These are phyloP conservation scores for Saururus chinensis DNA, from an alignment of 164 flowering plant genomes.

Conservation along the genomic window DNA sequence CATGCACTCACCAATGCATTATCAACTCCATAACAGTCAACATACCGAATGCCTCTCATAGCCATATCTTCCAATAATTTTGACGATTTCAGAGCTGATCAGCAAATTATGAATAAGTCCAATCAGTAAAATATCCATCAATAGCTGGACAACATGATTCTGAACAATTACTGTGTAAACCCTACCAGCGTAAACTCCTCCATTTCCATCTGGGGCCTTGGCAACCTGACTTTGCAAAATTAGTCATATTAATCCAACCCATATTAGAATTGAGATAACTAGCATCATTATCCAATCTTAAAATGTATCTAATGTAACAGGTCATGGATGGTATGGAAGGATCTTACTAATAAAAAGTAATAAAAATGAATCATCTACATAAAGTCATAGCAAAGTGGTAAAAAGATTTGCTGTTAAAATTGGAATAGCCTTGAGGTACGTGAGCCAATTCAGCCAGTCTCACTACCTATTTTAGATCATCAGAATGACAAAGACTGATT, in stretches of 20 bases:
- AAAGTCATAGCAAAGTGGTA: too few species aligned
- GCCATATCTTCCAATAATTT: conserved; percentile 91
- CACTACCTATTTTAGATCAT: background rate
- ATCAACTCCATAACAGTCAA: conserved; percentile 97
- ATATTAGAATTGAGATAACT: too few species aligned
- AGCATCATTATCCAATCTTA: too few species aligned
- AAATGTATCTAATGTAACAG: too few species aligned
- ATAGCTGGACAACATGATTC: background rate
- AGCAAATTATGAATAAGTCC: conserved; percentile 1
- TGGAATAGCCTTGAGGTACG: too few species aligned
- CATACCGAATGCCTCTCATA: conserved; percentile 61
- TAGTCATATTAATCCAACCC: background rate
- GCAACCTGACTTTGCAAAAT: conserved; percentile 61
- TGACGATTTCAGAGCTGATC: conserved; percentile 70
- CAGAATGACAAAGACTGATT: background rate
- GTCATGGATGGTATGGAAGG: too few species aligned
- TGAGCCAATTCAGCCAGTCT: too few species aligned
- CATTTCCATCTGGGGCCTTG: conserved; percentile 98
- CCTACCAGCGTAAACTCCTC: conserved; percentile 92
- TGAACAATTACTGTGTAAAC: background rate
- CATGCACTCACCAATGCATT: conserved; percentile 69
- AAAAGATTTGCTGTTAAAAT: too few species aligned
- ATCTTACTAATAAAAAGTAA: too few species aligned
- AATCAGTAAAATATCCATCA: background rate
- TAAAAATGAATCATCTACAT: too few species aligned